A percentile compares a stretch with the other conserved stretches of the same genome.
Evolutionary conservation across 805 yeast species (phyloP).

Genomic region (Saturnispora sanitii): DNA sequence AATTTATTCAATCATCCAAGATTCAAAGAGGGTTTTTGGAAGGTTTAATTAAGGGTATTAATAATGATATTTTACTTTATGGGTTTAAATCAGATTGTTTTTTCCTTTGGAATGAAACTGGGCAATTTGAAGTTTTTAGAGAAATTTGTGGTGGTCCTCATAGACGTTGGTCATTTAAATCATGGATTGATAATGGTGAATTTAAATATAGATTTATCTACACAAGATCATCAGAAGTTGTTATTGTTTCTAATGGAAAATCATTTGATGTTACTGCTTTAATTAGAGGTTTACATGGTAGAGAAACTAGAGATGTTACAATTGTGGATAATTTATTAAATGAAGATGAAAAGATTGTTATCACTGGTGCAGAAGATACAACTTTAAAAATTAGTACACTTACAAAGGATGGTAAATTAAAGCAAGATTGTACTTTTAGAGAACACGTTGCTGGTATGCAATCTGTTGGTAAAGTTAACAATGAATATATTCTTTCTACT

Average conservation of each 20-base stretch:
- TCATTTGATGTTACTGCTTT: conserved; percentile 24
- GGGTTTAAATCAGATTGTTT: conserved; percentile 80
- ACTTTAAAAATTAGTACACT: conserved; percentile 50
- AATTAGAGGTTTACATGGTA: conserved; percentile 72
- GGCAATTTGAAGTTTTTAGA: conserved; percentile 56
- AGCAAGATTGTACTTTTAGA: conserved; percentile 51
- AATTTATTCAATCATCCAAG: conserved; percentile 38
- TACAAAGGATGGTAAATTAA: conserved; percentile 32
- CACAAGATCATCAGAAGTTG: conserved; percentile 46
- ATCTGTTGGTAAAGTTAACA: conserved; percentile 50
- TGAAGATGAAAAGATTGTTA: conserved; percentile 33
- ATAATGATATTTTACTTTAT: conserved; percentile 44
- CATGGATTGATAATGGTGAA: conserved; percentile 15
- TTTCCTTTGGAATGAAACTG: conserved; percentile 73
- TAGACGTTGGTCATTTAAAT: conserved; percentile 62
- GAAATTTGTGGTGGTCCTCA: conserved; percentile 89
- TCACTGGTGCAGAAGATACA: conserved; percentile 88
- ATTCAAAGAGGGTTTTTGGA: conserved; percentile 72
- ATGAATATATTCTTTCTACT: conserved; percentile 39
- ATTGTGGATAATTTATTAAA: conserved; percentile 28
- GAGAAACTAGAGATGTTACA: conserved; percentile 75
- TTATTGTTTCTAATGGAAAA: conserved; percentile 27
- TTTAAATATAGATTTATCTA: conserved; percentile 39
- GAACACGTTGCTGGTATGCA: conserved; percentile 88
- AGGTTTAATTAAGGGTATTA: conserved; percentile 43